These are phyloP conservation scores for Nasturtium officinale DNA, from an alignment of 345 rosid species.

Conservation along the genomic window DNA sequence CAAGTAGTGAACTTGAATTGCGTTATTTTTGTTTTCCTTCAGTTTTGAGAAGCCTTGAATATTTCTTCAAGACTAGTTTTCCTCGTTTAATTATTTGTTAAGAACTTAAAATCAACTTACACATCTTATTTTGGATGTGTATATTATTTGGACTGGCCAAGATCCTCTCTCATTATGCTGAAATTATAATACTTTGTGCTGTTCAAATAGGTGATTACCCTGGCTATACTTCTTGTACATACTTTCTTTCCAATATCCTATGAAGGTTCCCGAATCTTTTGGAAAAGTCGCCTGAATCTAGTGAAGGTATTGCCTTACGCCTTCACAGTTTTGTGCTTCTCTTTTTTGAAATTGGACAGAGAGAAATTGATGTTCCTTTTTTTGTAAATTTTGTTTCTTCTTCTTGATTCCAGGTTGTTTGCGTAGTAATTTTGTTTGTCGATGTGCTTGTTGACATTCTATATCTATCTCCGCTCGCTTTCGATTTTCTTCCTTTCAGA, in stretches of 20 bases:
- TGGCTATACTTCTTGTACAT: conserved; percentile 61
- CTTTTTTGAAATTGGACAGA: conserved; percentile 8
- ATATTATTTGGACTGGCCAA: not conserved
- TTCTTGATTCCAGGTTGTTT: conserved; percentile 62
- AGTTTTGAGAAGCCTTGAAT: not conserved
- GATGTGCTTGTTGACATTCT: conserved; percentile 77
- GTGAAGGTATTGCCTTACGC: conserved; percentile 58
- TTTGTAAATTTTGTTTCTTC: not conserved
- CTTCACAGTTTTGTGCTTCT: conserved; percentile 21
- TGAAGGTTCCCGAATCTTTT: conserved; percentile 70
- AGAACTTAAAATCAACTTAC: not conserved
- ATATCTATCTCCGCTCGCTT: conserved; percentile 73
- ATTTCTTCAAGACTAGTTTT: not conserved
- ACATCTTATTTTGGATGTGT: conserved; percentile 1
- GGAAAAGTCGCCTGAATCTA: conserved; percentile 59
- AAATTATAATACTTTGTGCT: not conserved
- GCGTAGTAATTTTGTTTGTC: conserved; percentile 62
- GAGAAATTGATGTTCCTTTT: not conserved
- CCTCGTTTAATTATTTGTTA: not conserved
- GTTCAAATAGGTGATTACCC: conserved; percentile 50
- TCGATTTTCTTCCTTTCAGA: conserved; percentile 73
- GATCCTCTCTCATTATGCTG: conserved; percentile 22
- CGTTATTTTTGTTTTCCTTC: not conserved
- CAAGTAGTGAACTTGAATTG: conserved; percentile 26
- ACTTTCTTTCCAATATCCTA: conserved; percentile 71